phyloP scores from a whole-genome alignment of 805 yeast species.

The Candida broadrunensis region DNA sequence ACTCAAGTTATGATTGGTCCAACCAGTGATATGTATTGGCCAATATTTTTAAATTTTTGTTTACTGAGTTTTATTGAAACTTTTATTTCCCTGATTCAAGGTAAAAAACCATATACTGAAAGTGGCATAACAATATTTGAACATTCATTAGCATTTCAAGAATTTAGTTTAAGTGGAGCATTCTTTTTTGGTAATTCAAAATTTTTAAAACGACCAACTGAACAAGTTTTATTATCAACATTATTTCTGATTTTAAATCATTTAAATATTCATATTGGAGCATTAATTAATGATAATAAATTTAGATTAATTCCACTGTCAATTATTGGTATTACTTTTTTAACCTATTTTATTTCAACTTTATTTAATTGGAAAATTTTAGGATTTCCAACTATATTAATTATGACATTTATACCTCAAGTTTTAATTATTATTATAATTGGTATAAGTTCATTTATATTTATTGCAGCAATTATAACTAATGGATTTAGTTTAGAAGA shows the following conservation, averaged over 20 bases:
- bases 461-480: conserved; percentile 56
- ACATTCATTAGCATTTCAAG: conserved; percentile 74
- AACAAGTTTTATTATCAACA: conserved; percentile 50
- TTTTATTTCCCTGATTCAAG: conserved; percentile 55
- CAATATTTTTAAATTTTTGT: conserved; percentile 55
- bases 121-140: conserved; percentile 73
- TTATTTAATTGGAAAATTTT: conserved; percentile 39
- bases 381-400: conserved; percentile 53
- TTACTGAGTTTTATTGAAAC: conserved; percentile 65
- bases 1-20: conserved; percentile 43
- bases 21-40: conserved; percentile 53
- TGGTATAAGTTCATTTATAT: conserved; percentile 49
- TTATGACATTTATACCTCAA: conserved; percentile 67
- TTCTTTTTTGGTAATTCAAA: conserved; percentile 20
- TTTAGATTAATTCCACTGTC: conserved; percentile 65
- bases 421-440: conserved; percentile 51
- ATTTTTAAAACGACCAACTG: conserved; percentile 41
- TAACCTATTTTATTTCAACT: conserved; percentile 40
- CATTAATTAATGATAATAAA: conserved; percentile 47
- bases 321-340: conserved; percentile 51
- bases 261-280: conserved; percentile 60
- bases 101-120: conserved; percentile 55
- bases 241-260: conserved; percentile 59
- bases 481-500: conserved; percentile 41
- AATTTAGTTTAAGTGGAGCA: conserved; percentile 45